Conservation (phyloP, 1,284 basidiomycete genomes). For the Cystobasidium pallidum region DNA sequence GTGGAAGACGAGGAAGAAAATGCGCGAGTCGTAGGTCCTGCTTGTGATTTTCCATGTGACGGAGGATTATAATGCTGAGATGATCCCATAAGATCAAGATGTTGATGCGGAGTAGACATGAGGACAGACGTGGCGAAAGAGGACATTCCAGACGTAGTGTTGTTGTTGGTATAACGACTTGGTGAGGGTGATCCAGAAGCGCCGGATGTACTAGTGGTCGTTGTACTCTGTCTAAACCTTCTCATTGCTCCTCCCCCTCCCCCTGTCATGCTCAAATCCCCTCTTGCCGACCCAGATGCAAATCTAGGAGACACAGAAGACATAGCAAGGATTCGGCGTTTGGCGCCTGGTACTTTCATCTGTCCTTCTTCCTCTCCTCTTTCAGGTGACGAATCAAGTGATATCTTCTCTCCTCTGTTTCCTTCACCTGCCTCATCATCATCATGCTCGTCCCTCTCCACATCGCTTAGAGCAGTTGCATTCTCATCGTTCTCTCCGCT, state of each 20-base stretch:
- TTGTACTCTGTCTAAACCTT: neutral
- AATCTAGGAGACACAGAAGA: constrained; percentile 2
- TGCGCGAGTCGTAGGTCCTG: neutral
- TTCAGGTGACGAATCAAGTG: constrained; percentile 26
- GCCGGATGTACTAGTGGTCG: neutral
- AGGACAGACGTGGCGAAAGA: constrained; percentile 30
- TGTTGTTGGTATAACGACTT: neutral
- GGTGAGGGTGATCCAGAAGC: constrained; percentile 27
- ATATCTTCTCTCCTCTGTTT: constrained; percentile 11
- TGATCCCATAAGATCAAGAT: neutral
- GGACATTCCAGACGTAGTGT: neutral
- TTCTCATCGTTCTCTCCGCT: constrained; percentile 14
- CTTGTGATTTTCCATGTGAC: neutral
- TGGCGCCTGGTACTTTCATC: constrained; percentile 12
- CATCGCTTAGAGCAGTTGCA: neutral
- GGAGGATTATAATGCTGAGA: too few relatives aligned
- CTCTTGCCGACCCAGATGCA: neutral
- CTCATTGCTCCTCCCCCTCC: neutral
- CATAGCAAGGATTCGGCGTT: constrained; percentile 12
- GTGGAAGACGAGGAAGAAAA: neutral
- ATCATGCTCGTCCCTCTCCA: neutral
- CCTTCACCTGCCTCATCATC: neutral
- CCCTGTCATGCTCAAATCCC: neutral
- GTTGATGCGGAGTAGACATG: constrained; percentile 31
- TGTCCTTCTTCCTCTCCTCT: neutral